Evolutionary conservation across 495 filamentous ascomycete genomes (phyloP).

Genomic region (Penicillium dipodomyicola): DNA sequence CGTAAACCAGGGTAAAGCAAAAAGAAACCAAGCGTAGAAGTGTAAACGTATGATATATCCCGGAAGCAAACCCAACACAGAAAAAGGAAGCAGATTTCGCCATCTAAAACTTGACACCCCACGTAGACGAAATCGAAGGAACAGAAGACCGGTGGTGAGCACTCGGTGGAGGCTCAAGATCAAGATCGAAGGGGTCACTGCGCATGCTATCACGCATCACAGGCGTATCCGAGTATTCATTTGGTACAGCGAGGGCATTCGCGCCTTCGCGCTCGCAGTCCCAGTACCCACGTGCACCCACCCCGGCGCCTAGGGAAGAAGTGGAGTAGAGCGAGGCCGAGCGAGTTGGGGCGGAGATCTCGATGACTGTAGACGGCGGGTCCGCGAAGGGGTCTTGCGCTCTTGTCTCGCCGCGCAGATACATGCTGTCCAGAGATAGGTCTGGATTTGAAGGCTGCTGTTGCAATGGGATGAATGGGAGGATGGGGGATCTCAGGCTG

Average conservation of each 20-base stretch:
- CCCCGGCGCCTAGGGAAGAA: constrained; percentile 10
- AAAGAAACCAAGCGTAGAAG: neutral
- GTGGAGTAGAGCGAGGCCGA: constrained; percentile 25
- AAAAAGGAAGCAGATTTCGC: neutral
- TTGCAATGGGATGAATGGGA: constrained; percentile 9
- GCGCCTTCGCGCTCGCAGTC: neutral
- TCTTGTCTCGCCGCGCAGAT: constrained; percentile 7
- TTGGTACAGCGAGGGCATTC: neutral
- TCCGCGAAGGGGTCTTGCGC: constrained; percentile 13
- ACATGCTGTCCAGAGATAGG: constrained; percentile 9
- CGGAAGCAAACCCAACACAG: too few relatives aligned
- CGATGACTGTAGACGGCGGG: constrained; percentile 10
- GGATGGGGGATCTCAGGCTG: neutral
- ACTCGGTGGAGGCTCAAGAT: constrained; percentile 52
- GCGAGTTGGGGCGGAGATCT: constrained; percentile 15
- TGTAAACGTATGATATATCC: neutral
- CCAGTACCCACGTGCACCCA: neutral
- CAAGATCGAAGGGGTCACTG: constrained; percentile 69
- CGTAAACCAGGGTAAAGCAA: neutral
- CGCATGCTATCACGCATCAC: constrained; percentile 37
- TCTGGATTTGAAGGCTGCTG: constrained; percentile 11
- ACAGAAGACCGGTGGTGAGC: constrained; percentile 16
- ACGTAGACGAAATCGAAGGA: constrained; percentile 8
- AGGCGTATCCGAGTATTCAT: constrained; percentile 5
- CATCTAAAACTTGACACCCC: constrained; percentile 9